Base-by-base conservation (phyloP, 345 rosid genomes). In the Arabidopsis arenosa region DNA sequence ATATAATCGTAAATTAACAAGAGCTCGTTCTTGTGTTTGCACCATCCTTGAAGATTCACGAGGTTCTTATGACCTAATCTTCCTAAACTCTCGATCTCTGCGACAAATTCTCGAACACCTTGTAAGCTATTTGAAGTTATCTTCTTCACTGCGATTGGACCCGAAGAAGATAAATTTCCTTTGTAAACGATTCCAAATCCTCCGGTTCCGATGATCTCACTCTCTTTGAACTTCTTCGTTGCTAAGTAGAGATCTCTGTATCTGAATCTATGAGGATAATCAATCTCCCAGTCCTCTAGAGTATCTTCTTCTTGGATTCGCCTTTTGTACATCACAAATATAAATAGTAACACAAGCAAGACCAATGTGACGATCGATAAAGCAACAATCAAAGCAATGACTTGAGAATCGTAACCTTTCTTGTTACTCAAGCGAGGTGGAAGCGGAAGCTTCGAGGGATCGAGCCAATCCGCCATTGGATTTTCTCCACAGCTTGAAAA, bases 31-130 rank as follows among this genome's bases (percentile, higher is more conserved):
- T 82, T 84, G 63, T 63, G 70, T 70, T 84, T 86, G 28, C 93
- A 85, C 93, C 90, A 88, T 4, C 90, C 93, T 56, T 85, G 89
- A 37, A 86, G 87, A 60, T 88, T 86, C 49, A 86, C 93, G 12
- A 88, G 77, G 45, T 86, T 77, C 82, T 81, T 88, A 49, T 85
- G 89, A 48, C 89, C 74, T 48, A 88, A 75, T 32, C 86, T 49
- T 35, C 90, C 93, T 12, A 88, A 69, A 64, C 90, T 86, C 72
- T 85, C 89, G 11, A 88, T 81, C 82, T 88, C 86, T 0, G 87
- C 86, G 1, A 77, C 82, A 15, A 86, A 86, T 71, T 85, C 93
- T 67, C 86, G 73, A 70, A 86, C 71, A 8, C 93, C 93, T 68
- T 84, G 85, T 37, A 72, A 18, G 39, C 87, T 84, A 32, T 53